These are phyloP conservation scores for Phylloporus scabripes DNA, from an alignment of 768 basidiomycete genomes.

Conservation along the genomic window DNA sequence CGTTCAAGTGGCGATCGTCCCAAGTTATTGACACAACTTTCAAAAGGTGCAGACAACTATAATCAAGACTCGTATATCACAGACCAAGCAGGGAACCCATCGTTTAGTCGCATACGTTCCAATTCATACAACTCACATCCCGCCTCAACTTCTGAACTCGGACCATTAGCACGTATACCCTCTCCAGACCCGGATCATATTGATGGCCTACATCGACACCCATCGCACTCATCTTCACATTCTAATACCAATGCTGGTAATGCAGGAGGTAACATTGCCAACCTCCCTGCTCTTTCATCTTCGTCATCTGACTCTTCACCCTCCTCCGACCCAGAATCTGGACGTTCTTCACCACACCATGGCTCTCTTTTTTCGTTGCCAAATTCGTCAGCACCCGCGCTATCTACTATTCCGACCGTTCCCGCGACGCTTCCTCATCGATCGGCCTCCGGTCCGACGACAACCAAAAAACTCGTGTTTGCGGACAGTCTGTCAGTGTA, in stretches of 20 bases:
- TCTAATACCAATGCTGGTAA: conserved; percentile 14
- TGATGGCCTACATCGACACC: conserved; percentile 76
- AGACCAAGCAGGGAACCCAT: conserved; percentile 36
- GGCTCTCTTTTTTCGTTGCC: conserved; percentile 70
- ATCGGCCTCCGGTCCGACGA: conserved; percentile 67
- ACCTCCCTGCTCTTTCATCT: conserved; percentile 57
- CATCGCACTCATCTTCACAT: conserved; percentile 48
- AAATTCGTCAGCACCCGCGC: conserved; percentile 83
- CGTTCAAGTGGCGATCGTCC: background rate
- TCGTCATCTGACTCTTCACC: conserved; percentile 35
- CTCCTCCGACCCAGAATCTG: conserved; percentile 35
- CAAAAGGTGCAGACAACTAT: conserved; percentile 61
- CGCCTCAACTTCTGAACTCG: conserved; percentile 46
- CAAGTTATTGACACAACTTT: background rate
- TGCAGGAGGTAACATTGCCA: conserved; percentile 25
- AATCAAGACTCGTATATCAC: conserved; percentile 53
- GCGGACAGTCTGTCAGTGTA: conserved; percentile 92
- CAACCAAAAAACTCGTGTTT: conserved; percentile 76
- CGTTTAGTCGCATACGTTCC: conserved; percentile 57
- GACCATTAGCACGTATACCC: conserved; percentile 78
- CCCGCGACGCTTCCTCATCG: conserved; percentile 61
- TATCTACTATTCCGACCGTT: conserved; percentile 51
- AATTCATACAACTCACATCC: conserved; percentile 72
- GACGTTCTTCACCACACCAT: conserved; percentile 32
- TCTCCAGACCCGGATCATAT: conserved; percentile 82